Evolutionary conservation across 306 rosid genomes (phyloP).

Genomic region (Trichosanthes cucumerina): DNA sequence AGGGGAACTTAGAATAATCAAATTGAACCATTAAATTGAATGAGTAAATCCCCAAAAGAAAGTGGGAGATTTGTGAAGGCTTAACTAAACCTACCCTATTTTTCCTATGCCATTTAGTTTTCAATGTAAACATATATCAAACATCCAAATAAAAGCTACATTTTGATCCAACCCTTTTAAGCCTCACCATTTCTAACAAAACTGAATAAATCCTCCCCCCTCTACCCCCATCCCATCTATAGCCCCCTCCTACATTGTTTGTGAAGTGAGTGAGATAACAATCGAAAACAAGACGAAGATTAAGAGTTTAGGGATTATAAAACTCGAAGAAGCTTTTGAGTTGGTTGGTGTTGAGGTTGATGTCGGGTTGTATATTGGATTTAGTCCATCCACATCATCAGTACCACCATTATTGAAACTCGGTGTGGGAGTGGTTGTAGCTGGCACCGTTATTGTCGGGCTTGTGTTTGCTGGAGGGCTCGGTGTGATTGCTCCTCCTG

Average conservation of each 20-base stretch:
- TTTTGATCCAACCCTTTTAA: slow-evolving; percentile 19
- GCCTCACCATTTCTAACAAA: slow-evolving; percentile 51
- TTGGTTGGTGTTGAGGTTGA: slow-evolving; percentile 4
- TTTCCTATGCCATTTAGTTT: neutral
- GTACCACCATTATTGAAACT: slow-evolving; percentile 22
- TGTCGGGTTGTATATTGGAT: slow-evolving; percentile 38
- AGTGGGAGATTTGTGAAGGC: neutral
- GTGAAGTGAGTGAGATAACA: slow-evolving; percentile 17
- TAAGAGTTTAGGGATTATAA: slow-evolving; percentile 7
- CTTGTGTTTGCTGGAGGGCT: slow-evolving; percentile 26
- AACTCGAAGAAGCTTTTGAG: slow-evolving; percentile 14
- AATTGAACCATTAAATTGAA: neutral
- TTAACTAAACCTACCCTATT: neutral
- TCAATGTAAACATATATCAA: neutral
- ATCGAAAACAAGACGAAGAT: slow-evolving; percentile 14
- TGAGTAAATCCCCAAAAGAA: neutral
- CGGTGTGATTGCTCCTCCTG: slow-evolving; percentile 66
- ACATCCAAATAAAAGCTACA: slow-evolving; percentile 7
- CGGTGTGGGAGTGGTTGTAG: slow-evolving; percentile 24
- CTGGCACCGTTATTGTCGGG: slow-evolving; percentile 24
- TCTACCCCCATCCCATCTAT: neutral
- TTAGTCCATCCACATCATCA: slow-evolving; percentile 14
- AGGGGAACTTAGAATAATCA: neutral
- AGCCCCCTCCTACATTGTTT: slow-evolving; percentile 12
- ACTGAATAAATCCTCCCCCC: slow-evolving; percentile 36